Conservation (phyloP, 2,329 filamentous ascomycete genomes). For the Aspergillus fijiensis region DNA sequence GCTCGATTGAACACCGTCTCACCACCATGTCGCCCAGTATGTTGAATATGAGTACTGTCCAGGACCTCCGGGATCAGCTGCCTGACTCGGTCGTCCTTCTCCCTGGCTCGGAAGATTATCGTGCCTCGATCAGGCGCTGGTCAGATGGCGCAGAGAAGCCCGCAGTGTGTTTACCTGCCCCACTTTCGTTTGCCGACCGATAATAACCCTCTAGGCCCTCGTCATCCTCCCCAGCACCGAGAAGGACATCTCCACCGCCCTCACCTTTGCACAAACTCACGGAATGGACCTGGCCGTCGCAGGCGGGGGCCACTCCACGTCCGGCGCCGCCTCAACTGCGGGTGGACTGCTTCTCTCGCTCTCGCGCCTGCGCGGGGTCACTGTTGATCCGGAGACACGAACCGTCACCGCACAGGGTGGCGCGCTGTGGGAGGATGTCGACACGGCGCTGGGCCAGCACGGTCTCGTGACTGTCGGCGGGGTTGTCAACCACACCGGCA, state of each 20-base stretch:
- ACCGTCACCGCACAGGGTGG: conserved; percentile 5
- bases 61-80: neutral
- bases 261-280: neutral
- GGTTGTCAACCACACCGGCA: conserved; percentile 60
- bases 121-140: neutral
- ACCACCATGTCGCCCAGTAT: too few species aligned
- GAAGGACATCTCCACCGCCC: neutral
- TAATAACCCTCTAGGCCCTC: neutral
- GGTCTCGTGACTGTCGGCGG: conserved; percentile 60
- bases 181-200: neutral
- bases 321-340: neutral
- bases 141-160: neutral
- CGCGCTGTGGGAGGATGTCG: conserved; percentile 43
- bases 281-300: neutral
- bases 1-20: too few species aligned
- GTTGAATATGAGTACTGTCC: neutral
- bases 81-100: neutral
- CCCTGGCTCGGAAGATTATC: neutral
- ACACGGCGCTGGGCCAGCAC: conserved; percentile 50
- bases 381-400: neutral
- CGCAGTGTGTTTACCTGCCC: neutral
- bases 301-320: neutral
- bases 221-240: neutral
- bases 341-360: too few species aligned
- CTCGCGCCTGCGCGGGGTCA: neutral